These are phyloP conservation scores for Candida ponderosae DNA, from an alignment of 805 yeast species.

Conservation along the genomic window DNA sequence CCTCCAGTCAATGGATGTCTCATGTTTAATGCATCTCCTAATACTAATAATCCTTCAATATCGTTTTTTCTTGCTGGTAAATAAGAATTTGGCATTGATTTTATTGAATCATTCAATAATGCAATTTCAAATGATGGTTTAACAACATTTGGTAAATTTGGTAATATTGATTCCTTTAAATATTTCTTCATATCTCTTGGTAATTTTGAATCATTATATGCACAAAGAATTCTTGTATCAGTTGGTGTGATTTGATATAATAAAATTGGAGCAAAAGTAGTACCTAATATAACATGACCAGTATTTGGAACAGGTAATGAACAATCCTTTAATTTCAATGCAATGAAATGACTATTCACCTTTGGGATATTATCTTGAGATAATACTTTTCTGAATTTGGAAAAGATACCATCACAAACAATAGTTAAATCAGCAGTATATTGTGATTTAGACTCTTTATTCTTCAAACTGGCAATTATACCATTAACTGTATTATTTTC, in stretches of 20 bases:
- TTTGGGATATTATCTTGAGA: constrained; percentile 53
- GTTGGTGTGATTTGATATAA: constrained; percentile 79
- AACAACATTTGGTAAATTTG: constrained; percentile 56
- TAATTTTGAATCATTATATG: constrained; percentile 63
- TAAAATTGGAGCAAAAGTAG: constrained; percentile 74
- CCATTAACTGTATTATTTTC: constrained; percentile 62
- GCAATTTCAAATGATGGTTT: constrained; percentile 67
- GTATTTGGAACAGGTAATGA: constrained; percentile 64
- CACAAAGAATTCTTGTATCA: constrained; percentile 87
- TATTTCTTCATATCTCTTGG: constrained; percentile 66
- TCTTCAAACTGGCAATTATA: constrained; percentile 49
- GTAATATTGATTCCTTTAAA: constrained; percentile 51
- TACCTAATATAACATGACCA: constrained; percentile 87
- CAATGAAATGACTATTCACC: constrained; percentile 81
- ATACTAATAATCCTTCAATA: constrained; percentile 66
- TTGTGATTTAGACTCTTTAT: constrained; percentile 27
- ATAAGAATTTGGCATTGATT: constrained; percentile 91
- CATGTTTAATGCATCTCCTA: constrained; percentile 96
- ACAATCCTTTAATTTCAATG: constrained; percentile 69
- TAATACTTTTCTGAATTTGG: constrained; percentile 78
- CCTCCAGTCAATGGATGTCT: constrained; percentile 98
- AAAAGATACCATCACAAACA: constrained; percentile 89
- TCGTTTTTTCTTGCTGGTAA: constrained; percentile 69
- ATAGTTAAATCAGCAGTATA: constrained; percentile 61
- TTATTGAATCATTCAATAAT: constrained; percentile 46